Conservation (phyloP, 2,329 filamentous ascomycete species). For the Elsinoe perseae region DNA sequence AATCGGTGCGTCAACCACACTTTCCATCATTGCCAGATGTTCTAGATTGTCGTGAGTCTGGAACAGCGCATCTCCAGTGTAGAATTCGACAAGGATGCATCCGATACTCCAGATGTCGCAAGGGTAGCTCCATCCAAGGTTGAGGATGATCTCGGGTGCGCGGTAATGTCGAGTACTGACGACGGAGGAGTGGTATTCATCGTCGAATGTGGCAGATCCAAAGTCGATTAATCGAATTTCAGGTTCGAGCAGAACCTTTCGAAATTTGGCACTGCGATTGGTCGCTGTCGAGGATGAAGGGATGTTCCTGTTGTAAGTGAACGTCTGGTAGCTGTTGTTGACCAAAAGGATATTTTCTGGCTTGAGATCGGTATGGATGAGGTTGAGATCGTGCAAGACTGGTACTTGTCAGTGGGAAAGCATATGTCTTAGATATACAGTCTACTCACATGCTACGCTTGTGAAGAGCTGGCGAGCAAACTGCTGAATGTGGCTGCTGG, state of each 20-base stretch:
- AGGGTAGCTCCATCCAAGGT: slow-evolving; percentile 60
- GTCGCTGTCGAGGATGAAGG: slow-evolving; percentile 56
- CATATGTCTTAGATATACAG: slow-evolving; percentile 1
- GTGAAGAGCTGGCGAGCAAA: slow-evolving; percentile 94
- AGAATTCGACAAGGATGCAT: slow-evolving; percentile 61
- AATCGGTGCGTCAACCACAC: slow-evolving; percentile 50
- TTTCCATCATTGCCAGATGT: slow-evolving; percentile 63
- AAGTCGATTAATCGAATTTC: slow-evolving; percentile 63
- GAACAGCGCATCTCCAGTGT: slow-evolving; percentile 60
- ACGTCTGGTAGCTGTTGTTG: slow-evolving; percentile 58
- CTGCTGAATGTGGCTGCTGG: slow-evolving; percentile 95
- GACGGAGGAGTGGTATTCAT: slow-evolving; percentile 61
- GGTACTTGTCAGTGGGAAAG: slow-evolving; percentile 23
- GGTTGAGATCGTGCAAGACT: slow-evolving; percentile 94
- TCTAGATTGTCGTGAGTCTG: slow-evolving; percentile 62
- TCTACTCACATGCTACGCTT: slow-evolving; percentile 85
- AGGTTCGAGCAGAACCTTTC: slow-evolving; percentile 56
- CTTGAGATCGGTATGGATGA: slow-evolving; percentile 82
- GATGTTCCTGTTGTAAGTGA: slow-evolving; percentile 61
- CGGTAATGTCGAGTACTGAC: slow-evolving; percentile 60
- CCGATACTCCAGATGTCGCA: slow-evolving; percentile 65
- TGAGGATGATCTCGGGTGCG: slow-evolving; percentile 60
- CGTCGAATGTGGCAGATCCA: slow-evolving; percentile 59
- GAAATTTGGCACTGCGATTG: slow-evolving; percentile 51
- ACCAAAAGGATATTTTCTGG: slow-evolving; percentile 62